Percentiles rank a stretch among this genome's conserved stretches.
Conservation (phyloP, 148 eudicot species). For the Rhododendron henanense region DNA sequence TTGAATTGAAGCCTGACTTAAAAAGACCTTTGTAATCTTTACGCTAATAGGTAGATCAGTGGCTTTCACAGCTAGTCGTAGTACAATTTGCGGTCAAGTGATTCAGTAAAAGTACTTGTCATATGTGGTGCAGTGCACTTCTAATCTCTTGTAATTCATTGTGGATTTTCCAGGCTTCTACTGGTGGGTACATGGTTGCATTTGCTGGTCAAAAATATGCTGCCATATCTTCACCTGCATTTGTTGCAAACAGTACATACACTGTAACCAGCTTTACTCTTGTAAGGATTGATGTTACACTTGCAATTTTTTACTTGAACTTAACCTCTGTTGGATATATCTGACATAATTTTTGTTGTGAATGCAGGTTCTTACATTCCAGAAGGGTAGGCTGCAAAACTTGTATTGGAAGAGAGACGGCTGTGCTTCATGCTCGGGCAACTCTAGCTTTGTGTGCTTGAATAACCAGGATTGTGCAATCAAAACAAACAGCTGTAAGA, state of each 20-base stretch:
- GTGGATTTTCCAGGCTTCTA: slow-evolving; percentile 40
- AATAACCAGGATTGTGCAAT: slow-evolving; percentile 81
- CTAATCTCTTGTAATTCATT: neutral
- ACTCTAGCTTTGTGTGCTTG: slow-evolving; percentile 68
- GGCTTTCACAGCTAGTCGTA: neutral
- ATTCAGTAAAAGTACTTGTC: neutral
- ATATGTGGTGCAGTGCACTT: neutral
- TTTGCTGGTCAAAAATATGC: slow-evolving; percentile 96
- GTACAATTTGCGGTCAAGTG: neutral
- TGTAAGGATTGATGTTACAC: slow-evolving; percentile 37
- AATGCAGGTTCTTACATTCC: slow-evolving; percentile 67
- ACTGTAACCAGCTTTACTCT: slow-evolving; percentile 89
- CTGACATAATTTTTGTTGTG: neutral
- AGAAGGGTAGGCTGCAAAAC: slow-evolving; percentile 80
- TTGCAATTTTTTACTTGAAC: neutral
- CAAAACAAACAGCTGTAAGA: slow-evolving; percentile 53
- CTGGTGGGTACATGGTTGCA: slow-evolving; percentile 90
- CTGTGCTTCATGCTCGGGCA: slow-evolving; percentile 72
- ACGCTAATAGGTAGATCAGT: neutral
- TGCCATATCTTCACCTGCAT: slow-evolving; percentile 81
- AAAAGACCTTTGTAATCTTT: neutral
- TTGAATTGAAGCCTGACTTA: neutral
- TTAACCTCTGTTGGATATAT: neutral
- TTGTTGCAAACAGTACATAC: slow-evolving; percentile 63
- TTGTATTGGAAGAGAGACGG: slow-evolving; percentile 93